Evolutionary conservation across 164 flowering plant species (phyloP), one percentile per base, ranked within the genome.

Genomic region (Taxillus chinensis): DNA sequence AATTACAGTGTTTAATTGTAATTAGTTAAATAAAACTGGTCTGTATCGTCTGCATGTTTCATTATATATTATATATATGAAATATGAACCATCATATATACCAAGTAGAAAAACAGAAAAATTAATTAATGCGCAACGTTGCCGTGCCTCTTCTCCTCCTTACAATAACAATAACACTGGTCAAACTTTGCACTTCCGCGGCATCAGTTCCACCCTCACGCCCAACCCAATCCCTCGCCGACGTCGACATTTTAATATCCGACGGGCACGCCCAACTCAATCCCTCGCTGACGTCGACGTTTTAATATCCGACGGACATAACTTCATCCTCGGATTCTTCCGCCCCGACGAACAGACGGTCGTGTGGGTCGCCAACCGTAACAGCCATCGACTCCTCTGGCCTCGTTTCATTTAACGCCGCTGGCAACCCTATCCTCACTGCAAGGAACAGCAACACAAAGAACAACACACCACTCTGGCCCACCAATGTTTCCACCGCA

Each of bases 181-280:
- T 11, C 51, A 7, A 14, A 3, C 3, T 11, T 48, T 48, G 4
- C 13, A 48, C 4, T 5, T 3, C 51, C 9, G 7, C 13, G 13
- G 51, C 46, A 11, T 8, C 13, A 11, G 13, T n/a, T 71, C 64
- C 63, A 70, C 66, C 56, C 60, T 79, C 41, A 67, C 68, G 7
- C 43, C 57, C 4, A 41, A 46, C 27, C 45, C 59, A 64, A 1
- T 40, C 65, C 13, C 40, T 78, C 11, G 61, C 37, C 60, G 80
- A 77, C 10, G 80, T 80, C 3, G 68, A 75, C 4, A 43, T 62
- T 55, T 39, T 81, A 5, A 52, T 70, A 17, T 81, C 85, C 0
- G 5, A 5, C 0, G 59, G 57, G 1, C 41, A 61, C 8, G 65
- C 8, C 15, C n/a, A n/a, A n/a, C n/a, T 10, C 51, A 48, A 7